Base-by-base conservation (phyloP, 2,329 filamentous ascomycete species). In the Biscogniauxia sp. region DNA sequence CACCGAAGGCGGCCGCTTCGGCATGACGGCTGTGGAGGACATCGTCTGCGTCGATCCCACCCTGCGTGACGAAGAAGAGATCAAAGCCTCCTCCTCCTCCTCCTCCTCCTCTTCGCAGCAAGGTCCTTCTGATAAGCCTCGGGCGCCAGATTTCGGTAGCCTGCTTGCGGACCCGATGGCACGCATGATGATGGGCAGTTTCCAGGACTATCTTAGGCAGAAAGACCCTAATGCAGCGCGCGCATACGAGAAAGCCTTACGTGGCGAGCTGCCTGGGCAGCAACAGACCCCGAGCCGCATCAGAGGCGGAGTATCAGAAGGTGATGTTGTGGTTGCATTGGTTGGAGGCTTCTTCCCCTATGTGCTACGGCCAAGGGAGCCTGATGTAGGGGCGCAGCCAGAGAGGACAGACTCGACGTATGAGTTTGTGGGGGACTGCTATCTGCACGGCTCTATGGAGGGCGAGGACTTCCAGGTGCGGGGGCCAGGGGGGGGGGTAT, bases 281-380 rank as follows among this genome's bases (percentile, higher is more conserved):
- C 25, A 11, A 2, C 55, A 53, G n/a, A 17, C 5, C 2, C 13
- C 17, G 11, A 13, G 4, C 37, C 37, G 15, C 37, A 45, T 45
- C 5, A 58, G 55, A 20, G 63, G 51, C 5, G 67, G 68, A 2
- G 58, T 65, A 45, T 20, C 19, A 9, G 61, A 64, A 55, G 64
- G 68, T 2, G 68, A 70, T 54, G 26, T 69, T 5, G 62, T 68
- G 3, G 66, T 66, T 0, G 68, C 67, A 15, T 61, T 62, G 5
- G 61, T 70, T 1, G 66, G 68, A 1, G 68, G 67, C 6, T 68
- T 68, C 60, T 66, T 61, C 49, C 69, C 66, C 6, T 68, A 67
- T 37, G 25, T 69, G 5, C 20, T 69, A 15, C 68, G 68, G 11
- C 66, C 67, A 5, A 20, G 25, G 8, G 41, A 49, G 8, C 37